A percentile compares a stretch with the other conserved stretches of the same genome.
These are phyloP conservation scores for Heliosperma pusillum DNA, from an alignment of 148 eudicot genomes.

Conservation along the genomic window DNA sequence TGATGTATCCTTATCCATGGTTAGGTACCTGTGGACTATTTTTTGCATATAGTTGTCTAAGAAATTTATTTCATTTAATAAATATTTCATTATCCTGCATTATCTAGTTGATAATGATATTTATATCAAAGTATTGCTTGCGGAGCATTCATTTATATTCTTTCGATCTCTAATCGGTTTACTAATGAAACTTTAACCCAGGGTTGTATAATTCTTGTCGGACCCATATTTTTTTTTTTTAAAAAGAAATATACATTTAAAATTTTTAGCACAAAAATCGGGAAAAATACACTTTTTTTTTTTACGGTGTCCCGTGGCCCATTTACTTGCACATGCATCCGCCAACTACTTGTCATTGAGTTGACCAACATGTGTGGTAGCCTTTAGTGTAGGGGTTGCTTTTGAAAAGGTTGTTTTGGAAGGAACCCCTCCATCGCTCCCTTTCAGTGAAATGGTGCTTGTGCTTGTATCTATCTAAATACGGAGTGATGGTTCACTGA, in stretches of 20 bases:
- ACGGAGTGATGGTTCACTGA: background rate
- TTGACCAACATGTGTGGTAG: background rate
- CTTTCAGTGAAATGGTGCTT: background rate
- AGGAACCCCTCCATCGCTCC: background rate
- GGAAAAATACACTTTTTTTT: background rate
- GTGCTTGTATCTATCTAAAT: background rate
- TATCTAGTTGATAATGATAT: background rate
- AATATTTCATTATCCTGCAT: conserved; percentile 7
- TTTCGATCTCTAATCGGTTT: background rate
- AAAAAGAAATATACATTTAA: background rate
- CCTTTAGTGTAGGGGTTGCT: background rate
- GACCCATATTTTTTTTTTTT: background rate
- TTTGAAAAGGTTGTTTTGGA: background rate
- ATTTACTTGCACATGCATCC: background rate
- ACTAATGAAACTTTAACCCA: background rate
- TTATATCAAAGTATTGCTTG: background rate
- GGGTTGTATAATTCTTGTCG: background rate
- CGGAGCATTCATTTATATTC: background rate
- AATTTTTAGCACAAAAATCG: too few species aligned
- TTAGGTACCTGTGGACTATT: conserved; percentile 1
- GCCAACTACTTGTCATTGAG: background rate
- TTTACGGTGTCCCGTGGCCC: background rate
- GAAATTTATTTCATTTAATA: too few species aligned
- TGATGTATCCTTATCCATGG: conserved; percentile 8
- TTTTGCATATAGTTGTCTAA: conserved; percentile 12